phyloP scores from a whole-genome alignment of 805 yeast genomes.

The Starmerella bombicola region DNA sequence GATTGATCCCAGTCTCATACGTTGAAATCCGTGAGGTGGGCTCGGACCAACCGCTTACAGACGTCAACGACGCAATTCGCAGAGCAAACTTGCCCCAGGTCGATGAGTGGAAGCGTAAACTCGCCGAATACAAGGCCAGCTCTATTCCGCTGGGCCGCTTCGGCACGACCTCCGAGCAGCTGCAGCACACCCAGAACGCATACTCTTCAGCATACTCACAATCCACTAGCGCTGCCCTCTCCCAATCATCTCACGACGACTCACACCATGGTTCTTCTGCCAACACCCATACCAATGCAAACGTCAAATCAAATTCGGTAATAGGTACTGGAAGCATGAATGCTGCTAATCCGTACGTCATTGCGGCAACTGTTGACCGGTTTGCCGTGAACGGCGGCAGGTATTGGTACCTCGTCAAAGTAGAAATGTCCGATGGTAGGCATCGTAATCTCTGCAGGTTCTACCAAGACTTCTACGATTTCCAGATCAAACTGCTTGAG shows the following conservation, averaged over 20 bases:
- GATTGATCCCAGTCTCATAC: conserved; percentile 83
- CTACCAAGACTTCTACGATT: conserved; percentile 91
- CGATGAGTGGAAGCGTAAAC: conserved; percentile 86
- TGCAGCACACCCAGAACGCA: neutral
- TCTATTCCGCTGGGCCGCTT: conserved; percentile 54
- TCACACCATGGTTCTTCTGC: neutral
- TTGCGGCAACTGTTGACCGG: conserved; percentile 64
- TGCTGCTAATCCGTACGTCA: conserved; percentile 29
- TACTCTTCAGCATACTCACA: conserved; percentile 2
- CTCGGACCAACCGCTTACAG: conserved; percentile 46
- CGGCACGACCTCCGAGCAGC: conserved; percentile 25
- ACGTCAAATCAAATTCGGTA: neutral
- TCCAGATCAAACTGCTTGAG: conserved; percentile 72
- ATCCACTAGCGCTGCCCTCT: conserved; percentile 1
- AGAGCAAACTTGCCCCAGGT: conserved; percentile 74
- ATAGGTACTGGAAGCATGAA: neutral
- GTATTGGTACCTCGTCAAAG: conserved; percentile 73
- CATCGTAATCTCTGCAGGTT: conserved; percentile 65
- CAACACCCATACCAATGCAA: neutral
- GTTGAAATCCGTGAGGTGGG: conserved; percentile 74
- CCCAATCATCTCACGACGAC: conserved; percentile 1
- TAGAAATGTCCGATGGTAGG: conserved; percentile 55
- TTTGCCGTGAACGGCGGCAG: conserved; percentile 73
- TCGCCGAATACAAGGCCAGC: conserved; percentile 85
- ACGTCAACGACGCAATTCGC: conserved; percentile 46